Percentiles rank a stretch among this genome's conserved stretches.
Evolutionary conservation across 345 rosid genomes (phyloP).

Genomic region (Euphorbia tirucalli): DNA sequence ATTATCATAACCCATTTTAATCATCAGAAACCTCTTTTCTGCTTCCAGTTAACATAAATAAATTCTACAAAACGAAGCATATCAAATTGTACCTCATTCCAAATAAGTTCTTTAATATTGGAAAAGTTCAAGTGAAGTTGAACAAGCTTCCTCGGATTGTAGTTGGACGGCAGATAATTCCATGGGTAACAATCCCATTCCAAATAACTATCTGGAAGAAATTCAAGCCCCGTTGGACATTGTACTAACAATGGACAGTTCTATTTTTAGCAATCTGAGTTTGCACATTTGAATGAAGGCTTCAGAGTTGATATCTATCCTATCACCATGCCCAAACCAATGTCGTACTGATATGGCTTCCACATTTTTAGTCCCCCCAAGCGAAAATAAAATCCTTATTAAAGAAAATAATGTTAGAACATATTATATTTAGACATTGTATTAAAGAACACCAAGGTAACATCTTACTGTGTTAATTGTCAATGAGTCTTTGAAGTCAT

Average conservation of each 20-base stretch:
- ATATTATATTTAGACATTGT: too few relatives aligned
- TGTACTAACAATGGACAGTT: background rate
- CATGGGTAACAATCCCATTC: background rate
- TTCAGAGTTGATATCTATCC: background rate
- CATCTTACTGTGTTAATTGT: background rate
- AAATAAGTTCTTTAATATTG: background rate
- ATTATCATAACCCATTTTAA: too few relatives aligned
- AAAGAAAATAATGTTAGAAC: too few relatives aligned
- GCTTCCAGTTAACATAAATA: too few relatives aligned
- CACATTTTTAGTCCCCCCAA: background rate
- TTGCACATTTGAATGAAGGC: background rate
- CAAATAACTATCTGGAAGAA: background rate
- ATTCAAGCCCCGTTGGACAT: background rate
- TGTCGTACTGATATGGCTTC: background rate
- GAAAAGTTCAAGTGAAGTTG: background rate
- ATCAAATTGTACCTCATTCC: slow-evolving; percentile 5
- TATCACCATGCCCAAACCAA: background rate
- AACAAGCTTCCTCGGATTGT: background rate
- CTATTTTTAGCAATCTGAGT: background rate
- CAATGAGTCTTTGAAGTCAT: background rate
- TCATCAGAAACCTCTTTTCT: too few relatives aligned
- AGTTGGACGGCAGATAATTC: background rate
- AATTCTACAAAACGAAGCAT: too few relatives aligned
- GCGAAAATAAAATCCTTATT: background rate
- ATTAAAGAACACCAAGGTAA: background rate